These are phyloP conservation scores for Aureobasidium lini DNA, from an alignment of 2,329 filamentous ascomycete species.

Conservation along the genomic window DNA sequence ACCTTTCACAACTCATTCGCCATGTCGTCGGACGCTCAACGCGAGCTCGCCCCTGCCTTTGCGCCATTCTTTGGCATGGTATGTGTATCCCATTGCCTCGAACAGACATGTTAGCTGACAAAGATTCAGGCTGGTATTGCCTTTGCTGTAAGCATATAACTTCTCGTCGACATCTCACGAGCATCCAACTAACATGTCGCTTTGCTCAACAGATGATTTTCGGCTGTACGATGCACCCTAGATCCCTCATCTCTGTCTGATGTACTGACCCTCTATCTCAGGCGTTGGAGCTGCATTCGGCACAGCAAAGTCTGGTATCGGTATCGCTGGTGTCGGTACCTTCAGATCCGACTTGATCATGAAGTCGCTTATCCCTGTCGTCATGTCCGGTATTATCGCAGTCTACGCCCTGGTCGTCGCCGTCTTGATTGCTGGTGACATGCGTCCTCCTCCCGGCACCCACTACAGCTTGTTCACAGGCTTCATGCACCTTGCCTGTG, in stretches of 20 bases:
- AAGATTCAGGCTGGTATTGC: conserved; percentile 62
- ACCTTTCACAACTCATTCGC: conserved; percentile 20
- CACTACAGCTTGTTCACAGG: conserved; percentile 83
- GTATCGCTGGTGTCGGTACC: conserved; percentile 76
- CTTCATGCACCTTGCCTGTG: conserved; percentile 89
- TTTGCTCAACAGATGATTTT: conserved; percentile 58
- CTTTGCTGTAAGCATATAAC: conserved; percentile 48
- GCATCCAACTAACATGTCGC: not conserved
- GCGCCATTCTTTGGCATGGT: conserved; percentile 87
- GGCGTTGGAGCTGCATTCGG: conserved; percentile 74
- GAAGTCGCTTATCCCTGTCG: conserved; percentile 84
- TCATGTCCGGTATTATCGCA: conserved; percentile 99
- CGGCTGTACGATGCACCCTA: conserved; percentile 55
- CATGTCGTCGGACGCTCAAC: conserved; percentile 31
- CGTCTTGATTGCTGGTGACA: conserved; percentile 87
- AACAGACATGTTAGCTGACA: conserved; percentile 28
- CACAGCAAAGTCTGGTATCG: conserved; percentile 81
- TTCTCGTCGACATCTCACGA: not conserved
- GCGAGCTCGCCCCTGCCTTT: conserved; percentile 64
- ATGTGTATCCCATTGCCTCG: conserved; percentile 32
- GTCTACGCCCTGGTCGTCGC: conserved; percentile 97
- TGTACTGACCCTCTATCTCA: conserved; percentile 29
- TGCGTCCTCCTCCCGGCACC: conserved; percentile 60
- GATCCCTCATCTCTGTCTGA: conserved; percentile 19
- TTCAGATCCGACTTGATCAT: conserved; percentile 84